Evolutionary conservation across 495 filamentous ascomycete species (phyloP), one percentile per base, ranked within the genome.

Genomic region (Chlorociboria aeruginascens): DNA sequence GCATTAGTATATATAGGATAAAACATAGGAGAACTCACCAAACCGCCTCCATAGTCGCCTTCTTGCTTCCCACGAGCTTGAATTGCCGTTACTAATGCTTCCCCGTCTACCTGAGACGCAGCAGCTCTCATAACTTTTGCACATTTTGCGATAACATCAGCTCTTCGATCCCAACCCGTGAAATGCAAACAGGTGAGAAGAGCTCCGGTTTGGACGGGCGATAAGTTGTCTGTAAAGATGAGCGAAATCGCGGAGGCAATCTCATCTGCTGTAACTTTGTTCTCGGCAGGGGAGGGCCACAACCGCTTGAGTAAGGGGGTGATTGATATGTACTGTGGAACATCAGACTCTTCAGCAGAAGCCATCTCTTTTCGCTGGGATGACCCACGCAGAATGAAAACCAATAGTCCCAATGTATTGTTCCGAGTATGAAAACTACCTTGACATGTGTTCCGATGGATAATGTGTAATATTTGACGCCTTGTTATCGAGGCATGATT

Each of bases 121-220:
- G 83, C 83, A 17, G 78, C 72, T 55, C 77, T 69, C 82, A 86
- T 87, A 28, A 70, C 71, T 35, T 73, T 64, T 8, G 82, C 82
- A 58, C 82, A 86, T 68, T 75, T 77, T 34, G 83, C 79, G 47
- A 95, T 76, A n/a, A 96, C 84, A 54, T 85, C 81, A 14, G 86
- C 74, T 41, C 82, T 70, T 38, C 77, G 72, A 60, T 95, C 89
- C 51, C 79, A 76, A 13, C 79, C 81, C 1, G 88, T 94, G 55
- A 89, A 93, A 61, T 95, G 86, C 17, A 99, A 69, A 17, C 86
- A 79, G 29, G 90, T 95, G 14, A 99, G 69, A 11, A 99, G 72
- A 28, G 86, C 81, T 6, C 82, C 83, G 3, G 82, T 83, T 54
- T 97, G 93, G 7, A 89, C 82, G 25, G 82, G 77, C 1, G 83